Conservation (phyloP, 371 early-diverging fungal genomes). For the Mucor velutinosus region DNA sequence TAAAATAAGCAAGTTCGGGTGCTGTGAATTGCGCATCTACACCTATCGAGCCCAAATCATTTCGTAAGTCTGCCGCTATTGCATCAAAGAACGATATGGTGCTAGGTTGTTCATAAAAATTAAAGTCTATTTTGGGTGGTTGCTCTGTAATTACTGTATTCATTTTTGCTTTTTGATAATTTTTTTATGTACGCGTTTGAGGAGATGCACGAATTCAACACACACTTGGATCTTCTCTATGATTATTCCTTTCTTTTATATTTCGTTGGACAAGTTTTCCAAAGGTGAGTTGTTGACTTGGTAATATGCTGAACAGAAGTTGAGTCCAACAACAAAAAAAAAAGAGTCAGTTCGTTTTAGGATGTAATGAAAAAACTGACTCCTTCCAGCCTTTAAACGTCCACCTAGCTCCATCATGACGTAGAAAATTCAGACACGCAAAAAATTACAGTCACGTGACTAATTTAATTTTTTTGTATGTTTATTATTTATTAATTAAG, state of each 20-base stretch:
- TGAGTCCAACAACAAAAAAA: neutral
- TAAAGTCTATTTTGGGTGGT: conserved; percentile 42
- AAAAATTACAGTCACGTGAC: neutral
- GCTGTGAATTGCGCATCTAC: conserved; percentile 49
- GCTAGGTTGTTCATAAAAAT: conserved; percentile 54
- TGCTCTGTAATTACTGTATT: neutral
- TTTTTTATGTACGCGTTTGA: neutral
- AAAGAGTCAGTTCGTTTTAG: neutral
- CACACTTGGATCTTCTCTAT: neutral
- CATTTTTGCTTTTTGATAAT: neutral
- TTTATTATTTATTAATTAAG: neutral
- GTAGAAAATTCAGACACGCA: neutral
- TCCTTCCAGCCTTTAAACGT: neutral
- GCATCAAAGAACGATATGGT: conserved; percentile 59
- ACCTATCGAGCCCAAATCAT: conserved; percentile 47
- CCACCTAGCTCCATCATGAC: neutral
- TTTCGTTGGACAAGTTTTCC: neutral
- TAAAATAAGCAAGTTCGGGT: conserved; percentile 61
- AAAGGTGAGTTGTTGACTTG: neutral
- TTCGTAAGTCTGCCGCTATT: conserved; percentile 41
- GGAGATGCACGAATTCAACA: neutral
- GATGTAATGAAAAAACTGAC: neutral
- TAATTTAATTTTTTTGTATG: neutral
- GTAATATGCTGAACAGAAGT: neutral
- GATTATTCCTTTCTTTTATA: neutral